phyloP scores from a whole-genome alignment of 495 filamentous ascomycete species.

The Hypomontagnella submonticulosa region DNA sequence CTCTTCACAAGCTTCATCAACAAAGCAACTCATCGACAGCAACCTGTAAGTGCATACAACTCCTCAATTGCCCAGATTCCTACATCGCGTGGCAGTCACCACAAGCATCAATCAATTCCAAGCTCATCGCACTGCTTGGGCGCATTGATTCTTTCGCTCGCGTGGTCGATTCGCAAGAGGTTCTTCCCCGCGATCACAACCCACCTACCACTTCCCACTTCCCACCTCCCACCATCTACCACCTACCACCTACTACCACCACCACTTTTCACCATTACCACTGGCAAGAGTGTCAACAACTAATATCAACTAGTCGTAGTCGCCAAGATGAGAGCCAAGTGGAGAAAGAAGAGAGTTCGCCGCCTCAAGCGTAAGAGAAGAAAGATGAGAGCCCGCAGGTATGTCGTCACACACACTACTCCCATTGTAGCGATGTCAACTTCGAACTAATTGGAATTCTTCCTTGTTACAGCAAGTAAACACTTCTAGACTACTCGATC shows the following conservation, averaged over 20 bases:
- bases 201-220: constrained; percentile 2
- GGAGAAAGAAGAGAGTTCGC: constrained; percentile 99
- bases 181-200: constrained; percentile 31
- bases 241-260: constrained; percentile 16
- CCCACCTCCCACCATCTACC: background rate
- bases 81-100: background rate
- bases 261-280: constrained; percentile 32
- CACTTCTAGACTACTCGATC: constrained; percentile 65
- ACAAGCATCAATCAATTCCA: background rate
- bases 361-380: constrained; percentile 98
- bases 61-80: background rate
- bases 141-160: constrained; percentile 6
- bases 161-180: constrained; percentile 8
- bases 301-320: constrained; percentile 44
- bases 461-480: constrained; percentile 73
- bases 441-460: constrained; percentile 37
- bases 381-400: constrained; percentile 97
- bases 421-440: constrained; percentile 1
- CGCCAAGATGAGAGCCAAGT: constrained; percentile 96
- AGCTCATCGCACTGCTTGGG: constrained; percentile 11
- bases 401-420: constrained; percentile 38
- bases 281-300: constrained; percentile 5
- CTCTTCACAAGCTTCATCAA: constrained; percentile 40
- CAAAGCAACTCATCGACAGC: constrained; percentile 43
- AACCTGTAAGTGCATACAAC: constrained; percentile 39